These are phyloP conservation scores for Mycocalia duriaeana DNA, from an alignment of 1,284 basidiomycete species.

Conservation along the genomic window DNA sequence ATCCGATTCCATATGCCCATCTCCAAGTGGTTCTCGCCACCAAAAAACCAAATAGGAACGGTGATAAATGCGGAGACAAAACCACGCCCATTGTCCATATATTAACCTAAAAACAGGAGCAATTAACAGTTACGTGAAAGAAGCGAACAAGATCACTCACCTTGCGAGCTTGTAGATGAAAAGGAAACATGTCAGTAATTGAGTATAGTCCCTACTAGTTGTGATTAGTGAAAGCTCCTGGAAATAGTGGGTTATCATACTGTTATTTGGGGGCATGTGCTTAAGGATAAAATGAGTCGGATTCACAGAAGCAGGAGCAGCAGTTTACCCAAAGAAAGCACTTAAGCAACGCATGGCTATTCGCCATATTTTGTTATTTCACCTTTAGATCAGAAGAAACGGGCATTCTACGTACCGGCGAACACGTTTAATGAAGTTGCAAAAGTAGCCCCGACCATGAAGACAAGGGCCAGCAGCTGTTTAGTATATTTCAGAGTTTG, in stretches of 20 bases:
- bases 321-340: slow-evolving; percentile 53
- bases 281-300: slow-evolving; percentile 16
- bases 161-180: slow-evolving; percentile 73
- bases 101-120: slow-evolving; percentile 44
- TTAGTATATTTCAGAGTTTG: neutral
- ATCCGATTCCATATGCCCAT: slow-evolving; percentile 69
- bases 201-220: slow-evolving; percentile 56
- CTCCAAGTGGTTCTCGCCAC: slow-evolving; percentile 61
- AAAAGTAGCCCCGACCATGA: slow-evolving; percentile 49
- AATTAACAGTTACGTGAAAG: neutral
- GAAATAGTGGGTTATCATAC: slow-evolving; percentile 29
- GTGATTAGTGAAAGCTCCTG: neutral
- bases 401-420: slow-evolving; percentile 30
- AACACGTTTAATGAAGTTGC: slow-evolving; percentile 50
- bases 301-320: neutral
- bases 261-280: slow-evolving; percentile 65
- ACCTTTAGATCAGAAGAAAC: too few species aligned
- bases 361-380: too few species aligned
- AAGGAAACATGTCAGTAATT: slow-evolving; percentile 68
- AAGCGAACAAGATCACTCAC: slow-evolving; percentile 28
- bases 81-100: slow-evolving; percentile 73
- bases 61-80: slow-evolving; percentile 59
- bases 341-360: slow-evolving; percentile 63
- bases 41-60: slow-evolving; percentile 67
- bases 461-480: slow-evolving; percentile 42